Evolutionary conservation across 352 stramenopile genomes (phyloP), one percentile per base, ranked within the genome.

Genomic region (Phytophthora colocasiae): DNA sequence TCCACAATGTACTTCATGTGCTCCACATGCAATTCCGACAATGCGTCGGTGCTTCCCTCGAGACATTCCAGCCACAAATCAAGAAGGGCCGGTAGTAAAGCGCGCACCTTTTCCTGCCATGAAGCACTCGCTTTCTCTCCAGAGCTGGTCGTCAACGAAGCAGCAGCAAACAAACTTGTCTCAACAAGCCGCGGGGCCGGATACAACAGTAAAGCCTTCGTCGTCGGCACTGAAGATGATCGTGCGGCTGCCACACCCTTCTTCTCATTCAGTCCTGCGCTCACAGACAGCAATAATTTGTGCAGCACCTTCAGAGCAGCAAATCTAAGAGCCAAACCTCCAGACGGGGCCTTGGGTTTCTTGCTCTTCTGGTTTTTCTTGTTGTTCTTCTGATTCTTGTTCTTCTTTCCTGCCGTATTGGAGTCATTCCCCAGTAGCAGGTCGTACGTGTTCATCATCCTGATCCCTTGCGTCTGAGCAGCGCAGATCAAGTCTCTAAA

Each of bases 1-100:
- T 93, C 83, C n/a, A 92, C 77, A 57, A 93, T 85, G 47, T 85
- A 84, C 61, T 88, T 78, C 73, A 95, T 84, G 70, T 92, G 82
- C 63, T 91, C 80, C 11, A 92, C 50, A 41, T 85, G 83, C 9
- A 82, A 69, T n/a, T 92, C 80, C 12, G 77, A 78, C 1, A 93
- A 71, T 10, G 74, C 68, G 27, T 93, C 85, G 0, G 55, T 63
- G 17, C 83, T 81, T 29, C 73, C 78, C 19, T 91, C 83, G 0
- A 85, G 27, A 41, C 80, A 92, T 50, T 93, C 85, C 11, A 95
- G 70, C 87, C 87, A 95, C 49, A 95, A 72, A 36, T 91, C 81
- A 1, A 92, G 63, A 31, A 95, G 60, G 11, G 82, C 74, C 10
- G 73, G 68, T 17, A 95, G 56, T 34, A 95, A 53, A 15, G 75